Evolutionary conservation across 768 basidiomycete species (phyloP).

Genomic region (Hortiboletus campestris): DNA sequence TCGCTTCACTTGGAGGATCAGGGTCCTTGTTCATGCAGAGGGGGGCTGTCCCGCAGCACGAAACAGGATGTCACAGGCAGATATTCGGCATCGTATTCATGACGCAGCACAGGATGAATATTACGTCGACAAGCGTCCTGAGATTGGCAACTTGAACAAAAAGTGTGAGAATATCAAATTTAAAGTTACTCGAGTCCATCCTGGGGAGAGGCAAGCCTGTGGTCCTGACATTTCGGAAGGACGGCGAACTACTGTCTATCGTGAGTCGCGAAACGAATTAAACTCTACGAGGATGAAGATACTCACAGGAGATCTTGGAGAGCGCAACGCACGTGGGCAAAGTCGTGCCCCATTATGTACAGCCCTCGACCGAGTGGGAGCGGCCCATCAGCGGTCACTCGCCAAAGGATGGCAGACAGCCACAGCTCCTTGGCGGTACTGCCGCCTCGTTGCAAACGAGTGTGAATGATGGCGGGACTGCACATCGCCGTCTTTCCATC

Average conservation of each 20-base stretch:
- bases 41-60: conserved; percentile 6
- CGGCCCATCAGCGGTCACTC: neutral
- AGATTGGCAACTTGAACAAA: conserved; percentile 18
- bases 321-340: conserved; percentile 1
- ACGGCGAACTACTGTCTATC: neutral
- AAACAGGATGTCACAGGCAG: neutral
- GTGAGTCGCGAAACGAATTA: conserved; percentile 11
- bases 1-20: neutral
- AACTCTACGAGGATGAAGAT: conserved; percentile 11
- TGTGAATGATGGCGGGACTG: neutral
- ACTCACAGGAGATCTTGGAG: conserved; percentile 16
- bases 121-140: conserved; percentile 1
- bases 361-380: conserved; percentile 6
- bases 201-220: neutral
- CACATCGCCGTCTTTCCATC: neutral
- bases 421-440: conserved; percentile 2
- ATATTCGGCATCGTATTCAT: neutral
- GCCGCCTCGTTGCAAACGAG: conserved; percentile 2
- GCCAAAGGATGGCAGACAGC: conserved; percentile 2
- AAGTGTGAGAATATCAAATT: conserved; percentile 17
- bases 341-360: conserved; percentile 12
- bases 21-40: neutral
- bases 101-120: neutral
- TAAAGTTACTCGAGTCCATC: neutral
- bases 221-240: conserved; percentile 9